Conservation (phyloP, 306 rosid genomes). For the Rosa persica region DNA sequence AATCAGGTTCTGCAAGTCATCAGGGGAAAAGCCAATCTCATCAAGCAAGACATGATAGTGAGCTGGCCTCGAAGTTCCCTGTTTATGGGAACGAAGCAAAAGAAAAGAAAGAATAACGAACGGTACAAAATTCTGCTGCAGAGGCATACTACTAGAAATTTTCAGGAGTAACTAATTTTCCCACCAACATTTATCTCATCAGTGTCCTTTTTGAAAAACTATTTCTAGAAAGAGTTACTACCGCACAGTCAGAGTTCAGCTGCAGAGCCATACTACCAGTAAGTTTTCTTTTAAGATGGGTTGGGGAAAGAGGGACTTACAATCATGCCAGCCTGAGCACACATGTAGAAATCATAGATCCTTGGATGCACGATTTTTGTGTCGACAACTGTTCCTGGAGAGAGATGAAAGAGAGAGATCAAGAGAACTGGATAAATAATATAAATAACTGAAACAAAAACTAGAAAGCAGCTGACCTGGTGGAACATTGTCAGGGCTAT, state of each 20-base stretch:
- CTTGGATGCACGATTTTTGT: conserved; percentile 72
- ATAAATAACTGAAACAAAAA: neutral
- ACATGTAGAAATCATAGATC: conserved; percentile 83
- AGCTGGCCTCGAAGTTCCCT: conserved; percentile 94
- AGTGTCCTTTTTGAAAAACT: neutral
- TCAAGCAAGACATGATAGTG: conserved; percentile 89
- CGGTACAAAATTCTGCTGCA: neutral
- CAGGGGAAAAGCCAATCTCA: conserved; percentile 88
- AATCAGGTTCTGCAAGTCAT: conserved; percentile 72
- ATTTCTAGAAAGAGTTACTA: neutral
- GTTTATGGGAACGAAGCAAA: conserved; percentile 16
- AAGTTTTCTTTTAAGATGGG: neutral
- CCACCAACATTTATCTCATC: neutral
- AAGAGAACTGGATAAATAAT: neutral
- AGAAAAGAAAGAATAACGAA: conserved; percentile 10
- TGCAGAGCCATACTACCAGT: neutral
- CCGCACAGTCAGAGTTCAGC: neutral
- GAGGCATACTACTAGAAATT: neutral
- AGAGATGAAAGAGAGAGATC: conserved; percentile 8
- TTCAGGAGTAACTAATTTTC: neutral
- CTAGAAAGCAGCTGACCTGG: conserved; percentile 61
- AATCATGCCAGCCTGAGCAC: conserved; percentile 75
- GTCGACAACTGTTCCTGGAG: conserved; percentile 88
- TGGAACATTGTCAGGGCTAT: conserved; percentile 69
- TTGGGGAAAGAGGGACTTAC: conserved; percentile 36